These are phyloP conservation scores for Fomitopsis palustris DNA, from an alignment of 1,284 basidiomycete genomes.

Conservation along the genomic window DNA sequence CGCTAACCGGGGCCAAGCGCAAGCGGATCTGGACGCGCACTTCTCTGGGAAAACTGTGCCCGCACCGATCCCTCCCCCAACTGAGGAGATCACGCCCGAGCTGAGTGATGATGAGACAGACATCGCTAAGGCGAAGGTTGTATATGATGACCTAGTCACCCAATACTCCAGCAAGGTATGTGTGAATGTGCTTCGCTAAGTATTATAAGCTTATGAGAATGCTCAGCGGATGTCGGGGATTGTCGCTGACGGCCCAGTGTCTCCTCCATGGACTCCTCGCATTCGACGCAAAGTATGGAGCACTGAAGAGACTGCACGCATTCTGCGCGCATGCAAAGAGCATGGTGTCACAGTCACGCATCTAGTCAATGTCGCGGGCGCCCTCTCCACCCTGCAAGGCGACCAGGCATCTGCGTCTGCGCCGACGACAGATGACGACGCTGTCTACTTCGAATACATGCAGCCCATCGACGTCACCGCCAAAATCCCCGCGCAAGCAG, in stretches of 20 bases:
- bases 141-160: neutral
- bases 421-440: neutral
- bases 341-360: conserved; percentile 2
- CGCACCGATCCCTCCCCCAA: neutral
- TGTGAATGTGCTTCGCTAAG: neutral
- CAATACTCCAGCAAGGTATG: neutral
- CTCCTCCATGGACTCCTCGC: neutral
- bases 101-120: neutral
- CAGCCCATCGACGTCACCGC: neutral
- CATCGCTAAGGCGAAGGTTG: neutral
- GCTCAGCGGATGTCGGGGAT: neutral
- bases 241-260: neutral
- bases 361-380: neutral
- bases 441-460: neutral
- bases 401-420: neutral
- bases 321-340: neutral
- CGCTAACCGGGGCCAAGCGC: neutral
- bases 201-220: neutral
- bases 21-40: neutral
- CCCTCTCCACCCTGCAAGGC: neutral
- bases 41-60: neutral
- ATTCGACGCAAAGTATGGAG: neutral
- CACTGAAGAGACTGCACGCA: neutral
- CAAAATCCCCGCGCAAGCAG: too few species aligned
- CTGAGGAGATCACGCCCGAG: neutral